Evolutionary conservation across 2,329 filamentous ascomycete species (phyloP), one percentile per base, ranked within the genome.

Genomic region (Clarireedia paspali): DNA sequence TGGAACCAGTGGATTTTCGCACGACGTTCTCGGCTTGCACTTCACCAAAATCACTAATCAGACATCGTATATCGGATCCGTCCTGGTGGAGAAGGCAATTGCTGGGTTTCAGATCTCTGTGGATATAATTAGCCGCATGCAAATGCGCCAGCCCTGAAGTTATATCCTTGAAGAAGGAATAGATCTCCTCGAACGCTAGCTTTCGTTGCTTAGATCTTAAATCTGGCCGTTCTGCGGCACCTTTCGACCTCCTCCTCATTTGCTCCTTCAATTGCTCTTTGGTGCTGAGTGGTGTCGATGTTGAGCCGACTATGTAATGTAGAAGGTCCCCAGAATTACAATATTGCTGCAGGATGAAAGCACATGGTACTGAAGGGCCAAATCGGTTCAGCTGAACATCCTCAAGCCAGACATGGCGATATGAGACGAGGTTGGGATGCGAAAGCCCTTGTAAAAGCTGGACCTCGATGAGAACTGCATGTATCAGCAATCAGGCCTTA

Each of bases 1-100:
- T 99, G 0, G 91, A 88, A 1, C 94, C 94, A 0, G 91, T 96
- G 0, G 91, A 96, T 57, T 87, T 88, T n/a, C 94, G 84, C 15
- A 84, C 82, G 0, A 82, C 81, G 66, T 92, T 87, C 62, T 91
- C 88, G 2, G 85, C 80, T 69, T 99, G 95, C 0, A 97, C 92
- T 70, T 99, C 94, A 42, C 95, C 94, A 73, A 99, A 99, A 69
- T 99, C 94, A 69, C 92, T 97, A 56, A 99, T 95, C 15, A 99
- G 76, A 47, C 95, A 95, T 52, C 80, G 82, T 10, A 91, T 75
- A 42, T 84, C 85, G 48, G 79, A 80, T 24, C 85, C 87, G 58
- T 85, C 87, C 49, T 64, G 81, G 67, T 97, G 91, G 1, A 99
- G 74, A 3, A 99, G 78, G 66, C 95, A 99, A 65, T 99, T 99